Conservation (phyloP, 1,139 yeast species). For the Hemisphaericaspora subhashii region DNA sequence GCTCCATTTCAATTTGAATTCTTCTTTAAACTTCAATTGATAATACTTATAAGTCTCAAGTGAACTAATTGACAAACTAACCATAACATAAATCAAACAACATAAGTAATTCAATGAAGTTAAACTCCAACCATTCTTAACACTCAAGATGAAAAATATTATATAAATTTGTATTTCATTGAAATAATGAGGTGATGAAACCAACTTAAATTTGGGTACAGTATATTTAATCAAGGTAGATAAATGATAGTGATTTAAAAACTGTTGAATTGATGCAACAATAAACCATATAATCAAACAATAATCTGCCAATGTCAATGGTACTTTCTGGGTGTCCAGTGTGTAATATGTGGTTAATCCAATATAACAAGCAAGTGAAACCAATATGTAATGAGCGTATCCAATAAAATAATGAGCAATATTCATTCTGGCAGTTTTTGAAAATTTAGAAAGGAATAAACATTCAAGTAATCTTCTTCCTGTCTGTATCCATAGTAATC, state of each 20-base stretch:
- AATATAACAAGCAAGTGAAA: constrained; percentile 22
- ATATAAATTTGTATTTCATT: constrained; percentile 71
- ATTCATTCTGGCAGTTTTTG: constrained; percentile 60
- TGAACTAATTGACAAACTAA: constrained; percentile 65
- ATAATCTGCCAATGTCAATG: constrained; percentile 16
- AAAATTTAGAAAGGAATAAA: constrained; percentile 46
- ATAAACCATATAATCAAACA: constrained; percentile 31
- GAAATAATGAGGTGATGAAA: constrained; percentile 78
- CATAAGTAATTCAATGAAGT: constrained; percentile 20
- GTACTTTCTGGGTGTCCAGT: too few species aligned
- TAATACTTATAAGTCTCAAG: constrained; percentile 59
- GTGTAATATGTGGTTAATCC: too few species aligned
- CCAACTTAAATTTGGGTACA: constrained; percentile 49
- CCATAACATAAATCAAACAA: constrained; percentile 56
- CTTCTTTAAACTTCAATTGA: constrained; percentile 23
- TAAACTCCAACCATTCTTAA: constrained; percentile 12
- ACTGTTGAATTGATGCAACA: constrained; percentile 56
- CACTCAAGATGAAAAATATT: constrained; percentile 26
- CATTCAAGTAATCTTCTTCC: constrained; percentile 68
- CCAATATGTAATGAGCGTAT: constrained; percentile 55
- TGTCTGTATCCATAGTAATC: constrained; percentile 51
- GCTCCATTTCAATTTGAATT: constrained; percentile 20
- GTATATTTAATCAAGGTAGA: constrained; percentile 66
- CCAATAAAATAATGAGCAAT: constrained; percentile 78
- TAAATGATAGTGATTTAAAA: constrained; percentile 56